phyloP scores from a whole-genome alignment of 345 rosid species.

The Limnanthes douglasii region DNA sequence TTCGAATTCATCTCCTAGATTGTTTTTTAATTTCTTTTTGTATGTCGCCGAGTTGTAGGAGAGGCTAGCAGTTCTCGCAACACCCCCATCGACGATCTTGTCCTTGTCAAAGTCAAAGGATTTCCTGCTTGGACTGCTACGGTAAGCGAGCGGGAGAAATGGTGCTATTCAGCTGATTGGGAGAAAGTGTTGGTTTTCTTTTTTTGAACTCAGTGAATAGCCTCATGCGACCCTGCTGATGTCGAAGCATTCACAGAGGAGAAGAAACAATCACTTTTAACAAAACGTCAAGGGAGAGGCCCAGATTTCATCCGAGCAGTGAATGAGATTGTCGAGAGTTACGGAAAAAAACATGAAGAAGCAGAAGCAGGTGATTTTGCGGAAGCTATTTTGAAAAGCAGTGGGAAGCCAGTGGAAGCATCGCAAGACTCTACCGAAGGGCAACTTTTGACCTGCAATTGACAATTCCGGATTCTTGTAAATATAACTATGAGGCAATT shows the following conservation, averaged over 20 bases:
- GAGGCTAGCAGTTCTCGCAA: slow-evolving; percentile 61
- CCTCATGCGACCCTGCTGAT: slow-evolving; percentile 83
- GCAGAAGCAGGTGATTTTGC: slow-evolving; percentile 29
- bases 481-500: slow-evolving; percentile 16
- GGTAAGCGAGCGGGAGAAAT: slow-evolving; percentile 87
- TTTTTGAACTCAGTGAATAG: slow-evolving; percentile 91
- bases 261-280: slow-evolving; percentile 70
- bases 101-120: slow-evolving; percentile 90
- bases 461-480: slow-evolving; percentile 15
- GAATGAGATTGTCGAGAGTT: slow-evolving; percentile 75
- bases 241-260: slow-evolving; percentile 95
- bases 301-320: slow-evolving; percentile 92
- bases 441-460: slow-evolving; percentile 18
- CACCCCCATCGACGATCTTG: slow-evolving; percentile 96
- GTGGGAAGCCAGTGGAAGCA: slow-evolving; percentile 33
- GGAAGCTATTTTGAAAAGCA: slow-evolving; percentile 23
- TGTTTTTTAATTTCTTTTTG: slow-evolving; percentile 6
- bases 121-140: slow-evolving; percentile 98
- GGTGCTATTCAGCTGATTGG: slow-evolving; percentile 80
- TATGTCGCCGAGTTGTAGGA: slow-evolving; percentile 85
- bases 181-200: slow-evolving; percentile 85
- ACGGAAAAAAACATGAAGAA: slow-evolving; percentile 66
- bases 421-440: slow-evolving; percentile 28
- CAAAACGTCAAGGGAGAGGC: slow-evolving; percentile 76
- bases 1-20: too few species aligned